Evolutionary conservation across 257 asterid genomes (phyloP).

Genomic region (Solanum okadae): DNA sequence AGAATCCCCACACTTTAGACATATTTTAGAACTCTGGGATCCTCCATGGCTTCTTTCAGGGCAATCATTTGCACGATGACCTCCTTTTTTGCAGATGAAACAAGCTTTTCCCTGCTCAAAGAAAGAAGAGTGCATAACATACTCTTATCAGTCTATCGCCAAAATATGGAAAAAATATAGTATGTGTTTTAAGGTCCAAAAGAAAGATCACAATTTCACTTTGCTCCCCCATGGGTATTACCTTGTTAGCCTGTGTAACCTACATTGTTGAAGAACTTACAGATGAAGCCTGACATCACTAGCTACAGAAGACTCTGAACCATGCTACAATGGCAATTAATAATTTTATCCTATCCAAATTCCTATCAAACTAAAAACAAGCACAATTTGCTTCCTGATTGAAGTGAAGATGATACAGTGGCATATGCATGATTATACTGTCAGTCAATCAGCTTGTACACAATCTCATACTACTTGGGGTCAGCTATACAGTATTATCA

Average conservation of each 20-base stretch:
- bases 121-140: slow-evolving; percentile 1
- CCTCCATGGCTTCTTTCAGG: slow-evolving; percentile 40
- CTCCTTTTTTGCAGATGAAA: slow-evolving; percentile 74
- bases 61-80: slow-evolving; percentile 93
- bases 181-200: neutral
- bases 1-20: slow-evolving; percentile 74
- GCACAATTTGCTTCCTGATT: neutral
- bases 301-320: neutral
- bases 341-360: neutral
- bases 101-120: slow-evolving; percentile 64
- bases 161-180: neutral
- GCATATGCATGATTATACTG: neutral
- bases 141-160: neutral
- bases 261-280: neutral
- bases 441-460: neutral
- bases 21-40: slow-evolving; percentile 36
- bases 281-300: neutral
- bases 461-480: neutral
- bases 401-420: neutral
- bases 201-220: neutral
- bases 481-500: neutral
- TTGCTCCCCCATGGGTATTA: neutral
- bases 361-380: neutral
- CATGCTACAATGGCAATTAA: neutral
- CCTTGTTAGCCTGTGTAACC: neutral